These are phyloP conservation scores for Lophiotrema nucula DNA, from an alignment of 495 filamentous ascomycete species.

Conservation along the genomic window DNA sequence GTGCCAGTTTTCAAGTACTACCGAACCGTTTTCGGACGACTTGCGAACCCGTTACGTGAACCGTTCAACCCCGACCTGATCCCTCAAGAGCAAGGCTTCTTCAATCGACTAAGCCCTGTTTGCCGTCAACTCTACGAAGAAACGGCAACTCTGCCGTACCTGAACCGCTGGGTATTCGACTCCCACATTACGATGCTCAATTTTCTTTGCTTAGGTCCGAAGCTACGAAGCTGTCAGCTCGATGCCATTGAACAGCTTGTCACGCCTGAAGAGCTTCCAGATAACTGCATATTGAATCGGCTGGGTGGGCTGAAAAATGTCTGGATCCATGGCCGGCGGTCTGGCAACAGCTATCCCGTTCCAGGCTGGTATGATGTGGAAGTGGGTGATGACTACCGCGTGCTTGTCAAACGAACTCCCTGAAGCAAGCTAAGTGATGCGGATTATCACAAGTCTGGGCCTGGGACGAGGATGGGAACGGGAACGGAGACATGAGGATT, in stretches of 20 bases:
- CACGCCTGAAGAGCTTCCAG: neutral
- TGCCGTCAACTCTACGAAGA: conserved; percentile 11
- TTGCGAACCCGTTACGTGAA: neutral
- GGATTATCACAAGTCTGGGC: too few species aligned
- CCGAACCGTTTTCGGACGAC: neutral
- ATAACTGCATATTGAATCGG: neutral
- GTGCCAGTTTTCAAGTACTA: conserved; percentile 1
- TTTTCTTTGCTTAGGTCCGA: neutral
- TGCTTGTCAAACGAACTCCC: too few species aligned
- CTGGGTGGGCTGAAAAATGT: conserved; percentile 1
- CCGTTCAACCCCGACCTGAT: neutral
- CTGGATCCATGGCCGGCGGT: neutral
- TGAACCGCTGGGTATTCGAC: conserved; percentile 1
- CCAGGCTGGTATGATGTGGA: neutral
- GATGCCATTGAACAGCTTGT: neutral
- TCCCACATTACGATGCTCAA: conserved; percentile 8
- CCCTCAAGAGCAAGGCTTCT: neutral
- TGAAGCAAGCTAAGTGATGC: too few species aligned
- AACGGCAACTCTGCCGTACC: conserved; percentile 7
- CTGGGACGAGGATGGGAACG: too few species aligned
- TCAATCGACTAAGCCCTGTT: neutral
- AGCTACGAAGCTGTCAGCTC: neutral
- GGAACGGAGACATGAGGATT: too few species aligned
- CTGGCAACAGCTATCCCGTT: too few species aligned
- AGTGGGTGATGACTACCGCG: too few species aligned